phyloP scores from a whole-genome alignment of 306 rosid genomes.

The Vigna nakashimae region DNA sequence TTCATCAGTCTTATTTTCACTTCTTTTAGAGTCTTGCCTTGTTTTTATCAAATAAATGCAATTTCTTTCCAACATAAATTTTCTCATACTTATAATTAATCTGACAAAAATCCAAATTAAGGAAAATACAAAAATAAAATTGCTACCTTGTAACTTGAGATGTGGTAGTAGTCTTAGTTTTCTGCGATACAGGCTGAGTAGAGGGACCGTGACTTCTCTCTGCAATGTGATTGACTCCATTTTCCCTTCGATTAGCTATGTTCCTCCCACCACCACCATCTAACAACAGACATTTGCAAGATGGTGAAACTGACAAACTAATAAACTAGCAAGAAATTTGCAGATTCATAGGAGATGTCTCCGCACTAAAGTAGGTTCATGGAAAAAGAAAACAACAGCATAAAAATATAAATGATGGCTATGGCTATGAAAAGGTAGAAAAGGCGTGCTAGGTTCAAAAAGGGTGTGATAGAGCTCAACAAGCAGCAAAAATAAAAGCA shows the following conservation, averaged over 20 bases:
- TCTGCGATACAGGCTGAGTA: conserved; percentile 49
- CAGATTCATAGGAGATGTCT: conserved; percentile 2
- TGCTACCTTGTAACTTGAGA: conserved; percentile 59
- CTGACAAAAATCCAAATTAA: conserved; percentile 16
- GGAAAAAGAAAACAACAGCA: conserved; percentile 30
- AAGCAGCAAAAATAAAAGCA: conserved; percentile 10
- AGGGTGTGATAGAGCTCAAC: not conserved
- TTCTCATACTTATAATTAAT: conserved; percentile 21
- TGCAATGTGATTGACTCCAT: conserved; percentile 55
- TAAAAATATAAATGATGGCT: conserved; percentile 14
- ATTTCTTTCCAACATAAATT: conserved; percentile 32
- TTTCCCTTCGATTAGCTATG: conserved; percentile 59
- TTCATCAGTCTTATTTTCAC: not conserved
- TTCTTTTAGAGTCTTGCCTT: not conserved
- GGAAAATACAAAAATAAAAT: not conserved
- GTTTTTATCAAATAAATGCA: conserved; percentile 11
- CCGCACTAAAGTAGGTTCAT: not conserved
- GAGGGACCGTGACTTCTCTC: conserved; percentile 57
- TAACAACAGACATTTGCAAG: conserved; percentile 49
- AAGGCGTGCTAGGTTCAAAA: conserved; percentile 27
- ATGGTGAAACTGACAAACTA: conserved; percentile 15
- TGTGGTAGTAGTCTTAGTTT: conserved; percentile 50
- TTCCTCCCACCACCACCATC: conserved; percentile 69
- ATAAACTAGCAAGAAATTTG: conserved; percentile 15
- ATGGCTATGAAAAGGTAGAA: not conserved